Percentiles rank a stretch among this genome's conserved stretches.
Evolutionary conservation across 257 asterid species (phyloP).

Genomic region (Penstemon newberryi): DNA sequence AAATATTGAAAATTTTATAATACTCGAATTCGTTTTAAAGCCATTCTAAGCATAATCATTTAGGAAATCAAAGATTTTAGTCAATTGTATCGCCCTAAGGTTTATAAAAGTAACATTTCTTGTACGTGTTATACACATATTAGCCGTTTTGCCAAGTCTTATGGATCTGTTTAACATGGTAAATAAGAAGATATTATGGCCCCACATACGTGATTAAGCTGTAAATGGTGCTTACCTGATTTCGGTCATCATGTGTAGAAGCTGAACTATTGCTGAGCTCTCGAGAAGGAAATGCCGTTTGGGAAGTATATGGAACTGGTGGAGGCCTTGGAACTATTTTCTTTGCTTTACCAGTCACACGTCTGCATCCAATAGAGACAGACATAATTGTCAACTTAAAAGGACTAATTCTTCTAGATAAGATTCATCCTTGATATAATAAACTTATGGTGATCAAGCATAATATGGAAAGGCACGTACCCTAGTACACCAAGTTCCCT

Average conservation of each 20-base stretch:
- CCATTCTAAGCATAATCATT: not conserved
- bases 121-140: no score
- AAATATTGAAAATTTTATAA: not conserved
- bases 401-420: not conserved
- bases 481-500: constrained; percentile 61
- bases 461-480: constrained; percentile 39
- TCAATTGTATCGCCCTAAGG: not conserved
- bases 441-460: constrained; percentile 15
- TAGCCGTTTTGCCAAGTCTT: not conserved
- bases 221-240: constrained; percentile 47
- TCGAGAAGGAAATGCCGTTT: constrained; percentile 30
- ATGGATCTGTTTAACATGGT: not conserved
- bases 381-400: constrained; percentile 7
- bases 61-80: constrained; percentile 7
- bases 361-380: constrained; percentile 40
- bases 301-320: constrained; percentile 52
- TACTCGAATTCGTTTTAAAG: not conserved
- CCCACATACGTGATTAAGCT: not conserved
- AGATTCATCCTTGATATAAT: constrained; percentile 12
- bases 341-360: constrained; percentile 59
- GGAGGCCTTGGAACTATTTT: constrained; percentile 61
- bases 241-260: constrained; percentile 45
- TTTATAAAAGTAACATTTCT: not conserved
- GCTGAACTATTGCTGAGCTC: constrained; percentile 35
- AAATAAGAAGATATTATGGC: not conserved